A percentile compares a stretch with the other conserved stretches of the same genome.
These are phyloP conservation scores for Leucocoprinus leucothites DNA, from an alignment of 768 basidiomycete genomes.

Conservation along the genomic window DNA sequence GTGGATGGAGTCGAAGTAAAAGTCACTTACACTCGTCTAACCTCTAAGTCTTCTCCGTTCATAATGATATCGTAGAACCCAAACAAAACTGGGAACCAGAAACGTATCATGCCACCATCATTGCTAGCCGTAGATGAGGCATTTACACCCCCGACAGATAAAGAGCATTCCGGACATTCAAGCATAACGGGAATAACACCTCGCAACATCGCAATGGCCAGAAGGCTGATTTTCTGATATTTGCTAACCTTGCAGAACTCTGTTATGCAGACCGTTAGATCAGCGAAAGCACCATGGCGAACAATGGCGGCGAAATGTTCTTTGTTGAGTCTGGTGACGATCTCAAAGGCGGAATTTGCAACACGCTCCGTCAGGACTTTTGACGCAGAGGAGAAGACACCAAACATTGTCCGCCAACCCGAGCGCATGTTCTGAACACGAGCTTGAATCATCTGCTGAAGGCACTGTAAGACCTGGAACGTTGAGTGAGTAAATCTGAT, in stretches of 20 bases:
- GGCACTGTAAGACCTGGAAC: conserved; percentile 85
- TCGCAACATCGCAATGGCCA: conserved; percentile 96
- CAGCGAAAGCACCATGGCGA: conserved; percentile 90
- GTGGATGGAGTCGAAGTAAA: conserved; percentile 1
- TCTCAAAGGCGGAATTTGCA: conserved; percentile 91
- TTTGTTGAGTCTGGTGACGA: conserved; percentile 87
- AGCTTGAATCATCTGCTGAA: conserved; percentile 98
- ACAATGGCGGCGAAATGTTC: conserved; percentile 92
- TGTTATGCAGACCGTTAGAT: conserved; percentile 94
- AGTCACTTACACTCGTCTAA: conserved; percentile 81
- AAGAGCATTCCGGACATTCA: conserved; percentile 63
- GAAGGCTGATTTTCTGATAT: conserved; percentile 95
- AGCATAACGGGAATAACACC: conserved; percentile 93
- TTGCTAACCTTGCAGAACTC: conserved; percentile 99
- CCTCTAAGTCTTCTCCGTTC: conserved; percentile 99
- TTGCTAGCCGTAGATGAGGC: conserved; percentile 24
- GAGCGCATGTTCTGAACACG: conserved; percentile 93
- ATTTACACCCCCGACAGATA: conserved; percentile 14
- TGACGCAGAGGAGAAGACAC: conserved; percentile 95
- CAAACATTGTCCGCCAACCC: conserved; percentile 99
- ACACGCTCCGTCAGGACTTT: conserved; percentile 86
- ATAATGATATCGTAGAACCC: conserved; percentile 99
- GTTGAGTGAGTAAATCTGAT: neutral
- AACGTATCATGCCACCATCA: conserved; percentile 91
- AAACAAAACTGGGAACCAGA: conserved; percentile 95